Percentiles rank a stretch among this genome's conserved stretches.
phyloP scores from a whole-genome alignment of 257 asterid genomes.

The Solanum tacnaense region DNA sequence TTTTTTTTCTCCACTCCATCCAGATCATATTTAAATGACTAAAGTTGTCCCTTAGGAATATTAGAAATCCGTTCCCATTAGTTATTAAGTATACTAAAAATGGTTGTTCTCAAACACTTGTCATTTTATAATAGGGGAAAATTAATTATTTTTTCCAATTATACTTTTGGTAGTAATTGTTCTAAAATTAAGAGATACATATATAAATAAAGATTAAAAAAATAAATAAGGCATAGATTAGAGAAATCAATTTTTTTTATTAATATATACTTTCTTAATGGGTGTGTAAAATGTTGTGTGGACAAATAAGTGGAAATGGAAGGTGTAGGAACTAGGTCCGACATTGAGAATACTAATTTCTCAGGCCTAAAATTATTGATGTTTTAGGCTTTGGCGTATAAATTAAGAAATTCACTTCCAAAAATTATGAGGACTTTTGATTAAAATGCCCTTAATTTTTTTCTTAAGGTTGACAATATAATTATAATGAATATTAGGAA shows the following conservation, averaged over 20 bases:
- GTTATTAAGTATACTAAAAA: too few relatives aligned
- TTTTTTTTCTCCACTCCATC: too few relatives aligned
- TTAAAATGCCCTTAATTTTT: not conserved
- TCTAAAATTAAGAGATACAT: not conserved
- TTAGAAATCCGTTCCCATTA: not conserved
- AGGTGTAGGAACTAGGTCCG: not conserved
- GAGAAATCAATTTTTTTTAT: not conserved
- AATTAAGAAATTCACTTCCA: not conserved
- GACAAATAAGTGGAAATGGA: not conserved
- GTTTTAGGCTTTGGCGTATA: not conserved
- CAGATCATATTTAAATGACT: not conserved
- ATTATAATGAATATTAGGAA: not conserved
- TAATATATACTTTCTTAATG: not conserved
- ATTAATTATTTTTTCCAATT: too few relatives aligned
- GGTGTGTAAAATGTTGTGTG: rapidly evolving
- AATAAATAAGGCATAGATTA: not conserved
- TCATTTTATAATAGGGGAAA: not conserved
- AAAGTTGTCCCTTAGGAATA: not conserved
- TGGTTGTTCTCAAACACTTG: not conserved
- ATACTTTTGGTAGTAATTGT: too few relatives aligned
- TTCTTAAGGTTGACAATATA: not conserved
- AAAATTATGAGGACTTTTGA: not conserved
- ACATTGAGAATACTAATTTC: not conserved
- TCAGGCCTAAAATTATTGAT: not conserved
- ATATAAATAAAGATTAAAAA: not conserved